Base-by-base conservation (phyloP, 345 rosid genomes). In the Eucalyptus paniculata region DNA sequence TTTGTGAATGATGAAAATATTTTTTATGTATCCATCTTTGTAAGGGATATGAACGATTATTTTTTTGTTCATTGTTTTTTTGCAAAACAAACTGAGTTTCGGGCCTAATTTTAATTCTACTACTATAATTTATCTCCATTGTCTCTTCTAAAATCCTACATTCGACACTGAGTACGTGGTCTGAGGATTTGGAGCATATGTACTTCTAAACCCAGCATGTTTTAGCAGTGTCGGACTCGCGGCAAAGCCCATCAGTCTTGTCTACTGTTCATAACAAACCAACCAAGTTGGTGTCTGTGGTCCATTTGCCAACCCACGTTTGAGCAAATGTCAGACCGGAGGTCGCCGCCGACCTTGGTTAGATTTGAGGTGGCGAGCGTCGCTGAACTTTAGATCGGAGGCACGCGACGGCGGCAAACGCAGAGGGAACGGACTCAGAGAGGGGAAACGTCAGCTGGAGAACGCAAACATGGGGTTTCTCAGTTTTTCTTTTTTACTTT, bases 41-140 rank as follows among this genome's bases (percentile, higher is more conserved):
- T 11, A 72, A 30, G 3, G 2, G 18, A 72, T 34, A 37, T 21
- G 7, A 69, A 0, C 0, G 2, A 37, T 72, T 4, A 5, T 37
- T 72, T 72, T 72, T 10, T 37, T 42, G 6, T 3, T 72, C 3
- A 10, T 72, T n/a, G n/a, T n/a, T n/a, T 19, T 72, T 72, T 12
- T 2, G 26, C 2, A 2, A 37, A 37, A 37, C 12, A 72, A 72
- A 37, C 3, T 23, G 4, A 10, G 44, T 11, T 19, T 37, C 2
- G 1, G 14, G 24, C 14, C 26, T 9, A 34, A 21, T 72, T 72
- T 34, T 19, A 18, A 37, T 72, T 37, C 28, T 19, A 19, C 28
- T 5, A 5, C 26, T 7, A 19, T 10, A 72, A 37, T 72, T 18
- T 37, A 9, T 72, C 45, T 72, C 44, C 14, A 2, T 19, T 19